These are phyloP conservation scores for Schizothecium vesticola DNA, from an alignment of 495 filamentous ascomycete species.

Conservation along the genomic window DNA sequence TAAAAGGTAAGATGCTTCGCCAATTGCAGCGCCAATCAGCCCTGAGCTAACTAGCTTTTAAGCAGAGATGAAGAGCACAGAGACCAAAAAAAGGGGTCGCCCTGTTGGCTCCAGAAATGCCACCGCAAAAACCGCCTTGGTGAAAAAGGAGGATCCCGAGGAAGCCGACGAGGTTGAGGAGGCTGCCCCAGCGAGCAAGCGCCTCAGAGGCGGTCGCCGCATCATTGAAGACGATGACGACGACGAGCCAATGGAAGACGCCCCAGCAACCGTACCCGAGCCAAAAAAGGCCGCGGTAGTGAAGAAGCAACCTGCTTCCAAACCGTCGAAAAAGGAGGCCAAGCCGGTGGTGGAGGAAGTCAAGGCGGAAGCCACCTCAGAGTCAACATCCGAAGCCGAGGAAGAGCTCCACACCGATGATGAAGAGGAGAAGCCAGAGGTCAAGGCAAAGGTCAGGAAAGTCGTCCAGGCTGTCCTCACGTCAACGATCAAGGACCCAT, in stretches of 20 bases:
- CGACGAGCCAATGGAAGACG: conserved; percentile 38
- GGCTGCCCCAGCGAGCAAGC: conserved; percentile 51
- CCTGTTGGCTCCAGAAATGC: conserved; percentile 7
- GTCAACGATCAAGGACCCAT: conserved; percentile 65
- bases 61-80: conserved; percentile 14
- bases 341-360: conserved; percentile 21
- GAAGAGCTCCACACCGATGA: conserved; percentile 49
- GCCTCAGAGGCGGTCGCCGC: conserved; percentile 37
- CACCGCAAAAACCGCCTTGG: not conserved
- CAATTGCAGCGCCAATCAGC: not conserved
- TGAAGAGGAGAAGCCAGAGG: conserved; percentile 70
- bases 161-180: conserved; percentile 42
- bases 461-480: conserved; percentile 76
- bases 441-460: conserved; percentile 70
- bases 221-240: conserved; percentile 41
- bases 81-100: conserved; percentile 35
- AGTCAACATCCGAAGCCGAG: conserved; percentile 49
- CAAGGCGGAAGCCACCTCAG: conserved; percentile 41
- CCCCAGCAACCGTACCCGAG: not conserved
- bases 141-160: conserved; percentile 21
- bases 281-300: conserved; percentile 18
- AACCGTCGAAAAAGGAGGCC: conserved; percentile 17
- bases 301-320: conserved; percentile 21
- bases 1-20: conserved; percentile 22
- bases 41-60: not conserved